Base-by-base conservation (phyloP, 768 basidiomycete species). In the Lactifluus subvellereus region DNA sequence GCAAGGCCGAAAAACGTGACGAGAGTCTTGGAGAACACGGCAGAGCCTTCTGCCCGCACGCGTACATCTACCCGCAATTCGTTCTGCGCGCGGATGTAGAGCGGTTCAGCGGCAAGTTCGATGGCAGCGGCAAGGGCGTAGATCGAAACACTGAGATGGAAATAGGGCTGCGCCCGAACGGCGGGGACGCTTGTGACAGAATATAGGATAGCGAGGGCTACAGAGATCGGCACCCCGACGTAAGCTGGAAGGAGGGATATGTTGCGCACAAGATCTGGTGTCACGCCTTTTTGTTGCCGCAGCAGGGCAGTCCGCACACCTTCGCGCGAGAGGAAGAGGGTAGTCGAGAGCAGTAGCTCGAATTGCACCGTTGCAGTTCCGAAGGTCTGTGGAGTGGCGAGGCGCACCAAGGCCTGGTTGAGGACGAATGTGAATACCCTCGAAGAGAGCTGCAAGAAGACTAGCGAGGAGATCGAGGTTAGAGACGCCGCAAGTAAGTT, bases 311-410 rank as follows among this genome's bases (percentile, higher is more conserved):
- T 91, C 45, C 97, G 81, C 8, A 98, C 82, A 18, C 95, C 96
- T 73, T 99, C 97, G n/a, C 97, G 80, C 38, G 88, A 87, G 8
- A 98, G 79, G 73, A 98, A 98, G 49, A 98, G 79, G 69, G 95
- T 90, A 11, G 94, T 94, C 68, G 88, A 91, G 51, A 91, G 81
- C 30, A 98, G 71, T 32, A 98, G 83, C 72, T 98, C 97, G 74
- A 98, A 94, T 69, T 97, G 95, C 65, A 99, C 89, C 0, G 93
- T 84, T 16, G 92, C 94, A 0, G 91, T 94, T 10, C 96, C 89
- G 71, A 92, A 95, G 14, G 87, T 88, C 38, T 83, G 82, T 0
- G 95, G 94, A 0, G 92, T 86, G 2, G 89, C 87, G 33, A 94
- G 79, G 0, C 93, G 86, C 45, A 98, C 79, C 13, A 98, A 80